Conservation (phyloP, 495 filamentous ascomycete genomes). For the Xylaria telfairii region DNA sequence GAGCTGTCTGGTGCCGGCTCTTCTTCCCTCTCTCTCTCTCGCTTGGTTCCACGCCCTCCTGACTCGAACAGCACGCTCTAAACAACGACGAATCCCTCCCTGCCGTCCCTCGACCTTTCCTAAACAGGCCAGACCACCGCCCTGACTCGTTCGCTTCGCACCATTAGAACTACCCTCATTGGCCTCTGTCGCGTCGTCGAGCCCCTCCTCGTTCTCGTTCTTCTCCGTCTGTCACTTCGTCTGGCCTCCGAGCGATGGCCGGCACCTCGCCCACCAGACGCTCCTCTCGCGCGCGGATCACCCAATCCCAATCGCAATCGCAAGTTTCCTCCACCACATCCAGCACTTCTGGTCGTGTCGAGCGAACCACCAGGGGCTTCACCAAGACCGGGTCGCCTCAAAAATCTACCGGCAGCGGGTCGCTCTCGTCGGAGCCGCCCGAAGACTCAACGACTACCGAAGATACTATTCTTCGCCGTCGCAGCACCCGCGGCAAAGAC, state of each 20-base stretch:
- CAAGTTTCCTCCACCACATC: conserved; percentile 85
- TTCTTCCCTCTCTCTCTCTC: conserved; percentile 27
- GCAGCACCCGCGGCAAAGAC: conserved; percentile 68
- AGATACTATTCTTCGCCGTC: conserved; percentile 53
- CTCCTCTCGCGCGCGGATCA: conserved; percentile 86
- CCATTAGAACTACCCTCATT: conserved; percentile 20
- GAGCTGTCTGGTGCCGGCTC: conserved; percentile 12
- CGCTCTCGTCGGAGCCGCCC: conserved; percentile 77
- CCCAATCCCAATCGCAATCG: conserved; percentile 76
- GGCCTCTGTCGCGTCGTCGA: conserved; percentile 24
- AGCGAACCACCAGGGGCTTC: conserved; percentile 73
- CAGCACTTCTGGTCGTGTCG: conserved; percentile 61
- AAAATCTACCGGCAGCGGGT: conserved; percentile 73
- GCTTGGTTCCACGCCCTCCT: conserved; percentile 12
- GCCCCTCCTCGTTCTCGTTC: conserved; percentile 26
- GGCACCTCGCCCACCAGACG: conserved; percentile 74
- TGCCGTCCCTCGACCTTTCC: conserved; percentile 14
- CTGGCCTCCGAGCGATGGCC: conserved; percentile 54
- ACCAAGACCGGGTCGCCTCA: conserved; percentile 75
- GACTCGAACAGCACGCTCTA: conserved; percentile 22
- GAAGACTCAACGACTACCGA: conserved; percentile 64
- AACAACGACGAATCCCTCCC: not conserved
- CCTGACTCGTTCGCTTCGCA: conserved; percentile 19
- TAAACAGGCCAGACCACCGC: conserved; percentile 7
- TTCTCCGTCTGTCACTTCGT: conserved; percentile 40